A percentile compares a stretch with the other conserved stretches of the same genome.
Conservation (phyloP, 2,329 filamentous ascomycete species). For the Lecanicillium sp. region DNA sequence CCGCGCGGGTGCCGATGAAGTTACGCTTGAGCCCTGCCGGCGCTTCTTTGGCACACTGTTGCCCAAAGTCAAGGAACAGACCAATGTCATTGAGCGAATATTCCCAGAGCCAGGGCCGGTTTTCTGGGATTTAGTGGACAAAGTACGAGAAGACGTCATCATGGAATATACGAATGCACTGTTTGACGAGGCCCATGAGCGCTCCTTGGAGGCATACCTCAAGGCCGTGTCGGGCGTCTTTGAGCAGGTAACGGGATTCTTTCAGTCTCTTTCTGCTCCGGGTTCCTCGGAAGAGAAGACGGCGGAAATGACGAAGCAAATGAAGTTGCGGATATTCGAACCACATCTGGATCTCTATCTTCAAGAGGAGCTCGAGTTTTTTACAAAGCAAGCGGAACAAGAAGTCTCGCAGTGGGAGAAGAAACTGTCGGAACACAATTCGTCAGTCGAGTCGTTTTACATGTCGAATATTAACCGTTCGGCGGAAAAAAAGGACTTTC, state of each 20-base stretch:
- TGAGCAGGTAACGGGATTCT: constrained; percentile 74
- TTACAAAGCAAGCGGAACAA: constrained; percentile 65
- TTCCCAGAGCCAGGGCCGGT: constrained; percentile 67
- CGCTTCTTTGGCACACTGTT: constrained; percentile 72
- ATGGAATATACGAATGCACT: constrained; percentile 79
- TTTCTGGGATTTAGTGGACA: constrained; percentile 71
- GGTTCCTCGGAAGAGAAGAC: constrained; percentile 53
- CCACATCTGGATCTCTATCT: constrained; percentile 91
- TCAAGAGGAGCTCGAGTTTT: constrained; percentile 81
- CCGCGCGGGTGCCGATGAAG: constrained; percentile 51
- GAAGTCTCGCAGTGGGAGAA: constrained; percentile 85
- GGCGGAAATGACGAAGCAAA: constrained; percentile 54
- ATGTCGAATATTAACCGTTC: constrained; percentile 94
- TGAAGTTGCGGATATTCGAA: constrained; percentile 71
- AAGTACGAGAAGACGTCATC: constrained; percentile 75
- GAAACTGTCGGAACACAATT: constrained; percentile 83
- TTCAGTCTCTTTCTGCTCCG: constrained; percentile 60
- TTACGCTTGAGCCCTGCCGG: constrained; percentile 73
- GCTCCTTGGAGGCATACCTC: constrained; percentile 68
- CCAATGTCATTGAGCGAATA: constrained; percentile 68
- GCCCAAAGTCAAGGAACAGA: constrained; percentile 73
- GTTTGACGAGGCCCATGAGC: constrained; percentile 78
- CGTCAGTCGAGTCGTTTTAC: constrained; percentile 83
- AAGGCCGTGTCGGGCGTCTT: constrained; percentile 83
- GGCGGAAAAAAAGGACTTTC: constrained; percentile 91